Conservation (phyloP, 352 stramenopile genomes). For the Phytophthora citrophthora region DNA sequence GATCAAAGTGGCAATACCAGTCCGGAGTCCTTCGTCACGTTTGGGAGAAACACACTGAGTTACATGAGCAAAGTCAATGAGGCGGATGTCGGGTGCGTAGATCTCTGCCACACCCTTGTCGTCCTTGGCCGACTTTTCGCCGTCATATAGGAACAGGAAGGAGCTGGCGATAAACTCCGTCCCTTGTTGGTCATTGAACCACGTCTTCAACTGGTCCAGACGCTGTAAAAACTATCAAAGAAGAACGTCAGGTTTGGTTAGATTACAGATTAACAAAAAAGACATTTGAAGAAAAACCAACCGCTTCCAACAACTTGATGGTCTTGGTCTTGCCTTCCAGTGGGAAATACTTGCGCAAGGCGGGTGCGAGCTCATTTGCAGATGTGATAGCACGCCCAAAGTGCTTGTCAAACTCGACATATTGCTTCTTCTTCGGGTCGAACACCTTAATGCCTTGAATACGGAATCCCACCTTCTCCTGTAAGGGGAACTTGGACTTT, state of each 20-base stretch:
- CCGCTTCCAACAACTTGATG: conserved; percentile 47
- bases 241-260: conserved; percentile 7
- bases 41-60: conserved; percentile 28
- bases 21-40: conserved; percentile 66
- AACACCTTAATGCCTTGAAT: conserved; percentile 95
- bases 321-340: conserved; percentile 30
- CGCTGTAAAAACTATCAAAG: conserved; percentile 66
- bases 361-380: conserved; percentile 58
- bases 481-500: conserved; percentile 92
- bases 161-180: conserved; percentile 95
- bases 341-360: conserved; percentile 87
- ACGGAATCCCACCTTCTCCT: conserved; percentile 92
- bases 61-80: conserved; percentile 90
- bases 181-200: conserved; percentile 82
- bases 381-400: conserved; percentile 77
- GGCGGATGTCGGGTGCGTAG: conserved; percentile 59
- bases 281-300: conserved; percentile 29
- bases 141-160: conserved; percentile 95
- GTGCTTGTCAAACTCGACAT: conserved; percentile 88
- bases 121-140: conserved; percentile 23
- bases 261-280: background rate
- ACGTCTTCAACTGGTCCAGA: conserved; percentile 65
- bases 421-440: conserved; percentile 53
- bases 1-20: conserved; percentile 58
- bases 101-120: background rate